Base-by-base conservation (phyloP, 371 early-diverging fungal genomes). In the Caulochytrium protostelioides region DNA sequence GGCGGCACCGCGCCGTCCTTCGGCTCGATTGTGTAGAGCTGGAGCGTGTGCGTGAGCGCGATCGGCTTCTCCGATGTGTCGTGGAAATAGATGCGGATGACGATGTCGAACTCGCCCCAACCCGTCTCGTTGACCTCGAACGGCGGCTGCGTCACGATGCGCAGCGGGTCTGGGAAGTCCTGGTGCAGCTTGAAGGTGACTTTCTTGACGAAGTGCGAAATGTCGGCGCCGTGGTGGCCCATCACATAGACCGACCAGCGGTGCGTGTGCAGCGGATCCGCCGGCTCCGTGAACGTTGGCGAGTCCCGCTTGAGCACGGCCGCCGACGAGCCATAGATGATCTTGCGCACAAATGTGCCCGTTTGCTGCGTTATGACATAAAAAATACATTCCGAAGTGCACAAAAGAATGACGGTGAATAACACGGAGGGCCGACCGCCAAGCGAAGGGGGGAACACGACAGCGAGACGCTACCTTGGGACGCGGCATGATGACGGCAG, bases 61-160 rank as follows among this genome's bases (percentile, higher is more conserved):
- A 85, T 65, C 10, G 77, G 73, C 48, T 80, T 79, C 37, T 89
- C 90, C 25, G 62, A 62, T n/a, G 77, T 55, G 24, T 60, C 66
- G 13, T 72, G 70, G 46, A 87, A 82, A 41, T 71, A 66, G 22
- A 98, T 71, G 52, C 82, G 82, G 47, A 97, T 87, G 31, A 72
- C 65, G 23, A 94, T 79, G 30, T 89, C 92, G 50, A 98, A 98
- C 59, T 98, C 95, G 45, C 98, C 98, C 98, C 98, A 98, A 16
- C 61, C 39, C 7, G 84, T 84, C 51, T 95, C 94, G 29, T 64
- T 62, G 10, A 92, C 69, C 49, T 91, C 90, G 45, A 79, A 97
- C 0, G 95, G 97, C 10, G 76, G 74, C 24, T 73, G 15, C 22
- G 12, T 7, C 7, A 25, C 7, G 25, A 15, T 15, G 34, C 10